A percentile compares a stretch with the other conserved stretches of the same genome.
phyloP scores from a whole-genome alignment of 2,329 filamentous ascomycete species.

The Botryotinia calthae region DNA sequence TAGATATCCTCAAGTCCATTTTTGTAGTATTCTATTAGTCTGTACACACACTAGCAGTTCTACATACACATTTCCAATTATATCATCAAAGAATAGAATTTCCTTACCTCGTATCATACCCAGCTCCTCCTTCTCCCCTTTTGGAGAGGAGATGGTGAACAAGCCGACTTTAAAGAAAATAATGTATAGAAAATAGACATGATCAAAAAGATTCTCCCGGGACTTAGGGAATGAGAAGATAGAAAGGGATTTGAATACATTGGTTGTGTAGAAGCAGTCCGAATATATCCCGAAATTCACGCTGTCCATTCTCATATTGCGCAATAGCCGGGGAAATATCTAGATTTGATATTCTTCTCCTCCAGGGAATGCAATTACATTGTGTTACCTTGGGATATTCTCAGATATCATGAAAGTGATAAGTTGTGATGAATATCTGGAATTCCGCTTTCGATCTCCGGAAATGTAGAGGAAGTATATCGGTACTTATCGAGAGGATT shows the following conservation, averaged over 20 bases:
- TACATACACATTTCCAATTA: neutral
- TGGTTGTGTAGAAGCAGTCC: accelerated
- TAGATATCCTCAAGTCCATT: too few relatives aligned
- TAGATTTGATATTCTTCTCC: neutral
- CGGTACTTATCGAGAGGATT: neutral
- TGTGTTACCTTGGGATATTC: neutral
- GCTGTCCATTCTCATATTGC: neutral
- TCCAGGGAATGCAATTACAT: neutral
- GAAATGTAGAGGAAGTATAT: accelerated
- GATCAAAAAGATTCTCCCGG: neutral
- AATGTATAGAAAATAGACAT: neutral
- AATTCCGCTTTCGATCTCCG: neutral
- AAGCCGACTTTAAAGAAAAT: neutral
- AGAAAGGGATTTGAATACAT: neutral
- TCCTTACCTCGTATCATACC: neutral
- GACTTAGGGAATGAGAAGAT: neutral
- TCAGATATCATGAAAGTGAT: neutral
- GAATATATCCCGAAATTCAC: neutral
- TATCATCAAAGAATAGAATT: neutral
- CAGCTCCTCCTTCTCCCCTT: too few relatives aligned
- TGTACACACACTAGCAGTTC: neutral
- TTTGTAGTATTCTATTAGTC: too few relatives aligned
- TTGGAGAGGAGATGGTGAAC: too few relatives aligned
- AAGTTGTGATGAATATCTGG: neutral
- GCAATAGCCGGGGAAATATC: neutral